Evolutionary conservation across 1,284 basidiomycete species (phyloP).

Genomic region (Lentinus polychrous): DNA sequence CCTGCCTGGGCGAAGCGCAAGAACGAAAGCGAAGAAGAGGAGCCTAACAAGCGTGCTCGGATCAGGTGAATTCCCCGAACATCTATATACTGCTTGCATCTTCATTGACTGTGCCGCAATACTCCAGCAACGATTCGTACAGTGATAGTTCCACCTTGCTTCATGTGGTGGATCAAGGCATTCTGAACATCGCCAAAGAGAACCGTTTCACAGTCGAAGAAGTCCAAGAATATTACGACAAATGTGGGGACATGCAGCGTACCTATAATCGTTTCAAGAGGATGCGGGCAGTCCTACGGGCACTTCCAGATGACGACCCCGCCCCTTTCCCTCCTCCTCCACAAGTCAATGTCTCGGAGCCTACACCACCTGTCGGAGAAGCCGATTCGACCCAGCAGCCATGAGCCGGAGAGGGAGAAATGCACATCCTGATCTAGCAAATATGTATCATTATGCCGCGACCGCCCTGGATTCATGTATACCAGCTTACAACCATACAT

Average conservation of each 20-base stretch:
- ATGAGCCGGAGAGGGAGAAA: not conserved
- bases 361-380: not conserved
- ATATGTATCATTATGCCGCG: no score
- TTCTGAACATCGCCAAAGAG: conserved; percentile 56
- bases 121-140: not conserved
- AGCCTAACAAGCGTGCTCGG: conserved; percentile 21
- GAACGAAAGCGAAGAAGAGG: conserved; percentile 29
- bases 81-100: not conserved
- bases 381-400: not conserved
- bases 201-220: conserved; percentile 64
- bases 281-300: conserved; percentile 53
- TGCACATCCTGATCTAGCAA: no score
- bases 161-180: conserved; percentile 56
- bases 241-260: conserved; percentile 56
- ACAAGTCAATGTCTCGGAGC: not conserved
- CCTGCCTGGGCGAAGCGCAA: conserved; percentile 65
- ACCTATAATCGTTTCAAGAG: conserved; percentile 56
- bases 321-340: not conserved
- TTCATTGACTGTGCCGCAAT: not conserved
- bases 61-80: conserved; percentile 19
- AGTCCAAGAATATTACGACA: conserved; percentile 68
- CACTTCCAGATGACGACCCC: conserved; percentile 23
- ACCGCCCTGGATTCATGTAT: no score
- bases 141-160: conserved; percentile 17
- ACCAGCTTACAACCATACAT: no score